These are phyloP conservation scores for Conoideocrella luteorostrata DNA, from an alignment of 2,329 filamentous ascomycete genomes.

Conservation along the genomic window DNA sequence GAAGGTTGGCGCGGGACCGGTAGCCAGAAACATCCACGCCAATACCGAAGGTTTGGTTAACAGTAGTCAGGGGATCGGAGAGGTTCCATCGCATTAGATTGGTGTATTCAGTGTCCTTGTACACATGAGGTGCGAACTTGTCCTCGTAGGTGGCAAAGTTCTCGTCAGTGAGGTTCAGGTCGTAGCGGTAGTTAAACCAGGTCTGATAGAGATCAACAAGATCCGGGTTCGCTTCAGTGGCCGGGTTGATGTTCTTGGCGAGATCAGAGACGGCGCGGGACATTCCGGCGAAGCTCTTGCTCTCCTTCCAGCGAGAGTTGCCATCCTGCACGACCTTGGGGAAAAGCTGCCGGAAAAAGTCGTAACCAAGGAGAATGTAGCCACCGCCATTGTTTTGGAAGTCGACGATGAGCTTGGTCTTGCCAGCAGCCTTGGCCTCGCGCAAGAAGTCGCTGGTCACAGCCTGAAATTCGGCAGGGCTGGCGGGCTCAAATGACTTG, in stretches of 20 bases:
- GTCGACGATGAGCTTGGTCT: constrained; percentile 51
- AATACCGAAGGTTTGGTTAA: constrained; percentile 24
- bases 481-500: constrained; percentile 20
- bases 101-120: constrained; percentile 48
- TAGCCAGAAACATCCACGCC: constrained; percentile 39
- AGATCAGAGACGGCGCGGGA: constrained; percentile 38
- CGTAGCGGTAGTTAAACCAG: constrained; percentile 44
- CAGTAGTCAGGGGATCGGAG: constrained; percentile 33
- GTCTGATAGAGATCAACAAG: constrained; percentile 38
- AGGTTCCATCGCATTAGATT: constrained; percentile 45
- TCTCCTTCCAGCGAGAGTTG: constrained; percentile 33
- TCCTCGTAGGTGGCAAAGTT: constrained; percentile 44
- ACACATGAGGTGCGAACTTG: constrained; percentile 34
- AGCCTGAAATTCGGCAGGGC: constrained; percentile 27
- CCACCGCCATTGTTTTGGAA: constrained; percentile 47
- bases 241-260: constrained; percentile 37
- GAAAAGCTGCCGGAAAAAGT: constrained; percentile 54
- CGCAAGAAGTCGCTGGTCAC: constrained; percentile 28
- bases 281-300: constrained; percentile 35
- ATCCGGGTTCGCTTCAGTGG: constrained; percentile 30
- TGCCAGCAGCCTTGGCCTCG: constrained; percentile 36
- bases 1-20: constrained; percentile 25
- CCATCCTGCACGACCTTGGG: constrained; percentile 28
- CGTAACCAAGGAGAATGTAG: constrained; percentile 52
- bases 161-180: constrained; percentile 40